Conservation (phyloP, 345 rosid species). For the Rhizophora apiculata region DNA sequence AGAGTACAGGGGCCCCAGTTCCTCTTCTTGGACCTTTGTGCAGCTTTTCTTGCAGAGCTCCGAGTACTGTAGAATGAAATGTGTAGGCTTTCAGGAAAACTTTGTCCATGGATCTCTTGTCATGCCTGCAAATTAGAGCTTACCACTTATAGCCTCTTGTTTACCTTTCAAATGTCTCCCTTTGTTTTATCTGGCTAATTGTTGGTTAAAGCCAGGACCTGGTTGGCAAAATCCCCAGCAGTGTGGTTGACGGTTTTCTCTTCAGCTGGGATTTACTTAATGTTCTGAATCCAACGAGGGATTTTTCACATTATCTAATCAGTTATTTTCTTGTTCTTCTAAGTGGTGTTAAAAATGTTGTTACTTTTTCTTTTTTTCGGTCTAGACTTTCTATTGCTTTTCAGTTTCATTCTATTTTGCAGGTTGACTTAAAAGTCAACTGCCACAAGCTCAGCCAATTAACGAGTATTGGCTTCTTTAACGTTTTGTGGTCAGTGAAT, state of each 20-base stretch:
- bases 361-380: background rate
- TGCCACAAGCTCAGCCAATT: no score
- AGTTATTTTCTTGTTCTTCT: constrained; percentile 9
- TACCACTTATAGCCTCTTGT: constrained; percentile 19
- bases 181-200: constrained; percentile 33
- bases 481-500: no score
- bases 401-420: background rate
- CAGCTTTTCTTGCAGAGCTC: constrained; percentile 82
- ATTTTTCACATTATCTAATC: background rate
- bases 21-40: constrained; percentile 90
- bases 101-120: constrained; percentile 11
- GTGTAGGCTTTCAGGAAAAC: constrained; percentile 15
- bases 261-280: constrained; percentile 8
- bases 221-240: constrained; percentile 13
- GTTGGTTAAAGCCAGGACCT: constrained; percentile 15
- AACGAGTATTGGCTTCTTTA: no score
- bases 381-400: background rate
- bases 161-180: constrained; percentile 17
- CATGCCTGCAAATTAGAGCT: constrained; percentile 31
- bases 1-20: constrained; percentile 83
- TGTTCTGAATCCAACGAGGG: constrained; percentile 16
- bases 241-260: constrained; percentile 10
- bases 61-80: constrained; percentile 52
- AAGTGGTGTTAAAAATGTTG: background rate
- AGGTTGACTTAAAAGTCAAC: no score